These are phyloP conservation scores for Calamus simplicifolius DNA, from an alignment of 176 grass and related monocot genomes.

Conservation along the genomic window DNA sequence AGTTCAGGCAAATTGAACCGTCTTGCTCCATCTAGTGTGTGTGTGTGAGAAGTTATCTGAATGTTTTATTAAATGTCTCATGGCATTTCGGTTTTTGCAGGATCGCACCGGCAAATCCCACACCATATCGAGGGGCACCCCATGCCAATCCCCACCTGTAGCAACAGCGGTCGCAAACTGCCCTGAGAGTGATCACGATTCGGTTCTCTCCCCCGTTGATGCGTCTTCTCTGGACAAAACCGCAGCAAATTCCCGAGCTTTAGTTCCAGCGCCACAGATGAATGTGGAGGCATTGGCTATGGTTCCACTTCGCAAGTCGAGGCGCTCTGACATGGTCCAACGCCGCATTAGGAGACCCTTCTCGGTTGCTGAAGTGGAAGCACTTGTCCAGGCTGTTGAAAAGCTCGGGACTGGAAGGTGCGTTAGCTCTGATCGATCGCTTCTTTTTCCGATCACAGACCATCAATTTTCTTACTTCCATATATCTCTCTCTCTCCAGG, in stretches of 20 bases:
- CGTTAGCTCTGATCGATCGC: not conserved
- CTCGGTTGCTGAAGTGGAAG: conserved; percentile 93
- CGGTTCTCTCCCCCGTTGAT: conserved; percentile 40
- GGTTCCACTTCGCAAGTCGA: conserved; percentile 24
- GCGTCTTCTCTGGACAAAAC: conserved; percentile 54
- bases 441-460: not conserved
- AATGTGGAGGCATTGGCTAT: conserved; percentile 27
- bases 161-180: conserved; percentile 44
- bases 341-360: conserved; percentile 86
- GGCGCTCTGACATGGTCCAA: conserved; percentile 34
- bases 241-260: conserved; percentile 34
- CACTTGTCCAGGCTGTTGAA: conserved; percentile 87
- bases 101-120: conserved; percentile 33
- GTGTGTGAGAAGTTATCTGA: no score
- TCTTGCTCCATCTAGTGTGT: no score
- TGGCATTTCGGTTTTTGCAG: conserved; percentile 14
- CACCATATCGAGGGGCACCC: conserved; percentile 28
- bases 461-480: conserved; percentile 8
- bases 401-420: conserved; percentile 99
- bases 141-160: conserved; percentile 46
- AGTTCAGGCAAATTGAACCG: no score
- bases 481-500: conserved; percentile 24
- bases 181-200: conserved; percentile 63
- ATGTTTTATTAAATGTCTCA: no score
- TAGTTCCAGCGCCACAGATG: conserved; percentile 31